Evolutionary conservation across 2,329 filamentous ascomycete species (phyloP).

Genomic region (Aspergillus sp.): DNA sequence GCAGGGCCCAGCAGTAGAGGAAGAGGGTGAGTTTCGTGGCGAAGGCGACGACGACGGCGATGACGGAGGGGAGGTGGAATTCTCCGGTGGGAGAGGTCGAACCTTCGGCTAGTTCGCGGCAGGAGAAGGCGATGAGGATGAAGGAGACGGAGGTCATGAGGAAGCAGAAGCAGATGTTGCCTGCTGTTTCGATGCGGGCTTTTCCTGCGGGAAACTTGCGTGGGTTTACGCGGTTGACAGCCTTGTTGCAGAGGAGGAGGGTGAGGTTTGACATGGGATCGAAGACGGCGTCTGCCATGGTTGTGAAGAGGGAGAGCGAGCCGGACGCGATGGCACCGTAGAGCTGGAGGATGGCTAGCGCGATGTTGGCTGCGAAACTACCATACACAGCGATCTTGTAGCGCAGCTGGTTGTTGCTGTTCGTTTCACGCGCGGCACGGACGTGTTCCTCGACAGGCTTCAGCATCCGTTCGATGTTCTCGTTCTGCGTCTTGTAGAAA

Average conservation of each 20-base stretch:
- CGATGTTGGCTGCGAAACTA: constrained; percentile 70
- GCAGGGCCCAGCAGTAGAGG: constrained; percentile 83
- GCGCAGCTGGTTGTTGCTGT: constrained; percentile 68
- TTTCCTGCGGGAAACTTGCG: constrained; percentile 86
- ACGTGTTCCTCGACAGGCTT: constrained; percentile 91
- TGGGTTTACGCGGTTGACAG: constrained; percentile 79
- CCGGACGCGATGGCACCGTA: constrained; percentile 81
- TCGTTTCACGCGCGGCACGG: constrained; percentile 70
- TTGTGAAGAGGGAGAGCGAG: constrained; percentile 94
- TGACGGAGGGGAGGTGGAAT: constrained; percentile 76
- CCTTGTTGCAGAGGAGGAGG: constrained; percentile 77
- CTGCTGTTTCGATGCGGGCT: constrained; percentile 86
- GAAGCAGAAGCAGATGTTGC: constrained; percentile 94
- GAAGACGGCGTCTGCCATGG: constrained; percentile 92
- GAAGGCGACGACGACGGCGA: constrained; percentile 81
- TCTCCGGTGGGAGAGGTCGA: constrained; percentile 47
- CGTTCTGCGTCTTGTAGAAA: constrained; percentile 89
- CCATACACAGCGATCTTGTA: constrained; percentile 57
- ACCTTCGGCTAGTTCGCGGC: constrained; percentile 57
- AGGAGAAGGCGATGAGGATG: constrained; percentile 85
- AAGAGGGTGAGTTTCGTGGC: constrained; percentile 76
- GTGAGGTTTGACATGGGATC: constrained; percentile 86
- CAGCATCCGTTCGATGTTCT: constrained; percentile 83
- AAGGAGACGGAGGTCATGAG: constrained; percentile 89
- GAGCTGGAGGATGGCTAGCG: constrained; percentile 72